Base-by-base conservation (phyloP, 1,284 basidiomycete species). In the Butyriboletus appendiculatus region DNA sequence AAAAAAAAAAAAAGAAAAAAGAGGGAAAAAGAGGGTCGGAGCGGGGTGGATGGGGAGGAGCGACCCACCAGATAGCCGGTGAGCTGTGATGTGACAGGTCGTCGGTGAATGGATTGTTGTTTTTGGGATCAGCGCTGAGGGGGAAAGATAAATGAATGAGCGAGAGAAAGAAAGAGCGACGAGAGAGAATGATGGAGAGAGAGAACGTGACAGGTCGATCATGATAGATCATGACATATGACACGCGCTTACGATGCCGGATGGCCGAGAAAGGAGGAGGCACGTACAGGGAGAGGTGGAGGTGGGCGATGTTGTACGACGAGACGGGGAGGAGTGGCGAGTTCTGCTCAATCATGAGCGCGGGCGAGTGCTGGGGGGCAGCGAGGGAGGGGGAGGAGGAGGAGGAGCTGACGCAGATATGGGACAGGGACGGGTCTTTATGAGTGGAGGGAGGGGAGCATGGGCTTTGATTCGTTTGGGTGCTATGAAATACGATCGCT, bases 261-360 rank as follows among this genome's bases (percentile, higher is more conserved):
- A 39, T 52, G 58, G 34, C 40, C 32, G 41, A 26, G 33, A 49
- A 34, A 49, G 47, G 44, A 38, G 34, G 45, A 26, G 51, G 46
- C 47, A 81, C 82, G 71, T 61, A 85, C 83, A 82, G 74, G 37
- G 79, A 74, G 68, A 78, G 81, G 55, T 85, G 81, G 55, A 84
- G 77, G 67, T 85, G 82, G 45, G 81, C 78, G 59, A 86, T 77
- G 80, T 81, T 81, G 73, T 83, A 85, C 55, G 75, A 73, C 67
- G 79, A 81, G 65, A 85, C 76, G 65, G 79, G 71, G 56, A 68
- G 59, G 58, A 61, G 59, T 30, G 65, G 56, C 44, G 67, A 56
- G 44, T 71, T 70, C 63, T 75, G 72, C 67, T 79, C 78, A 65
- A 78, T 75, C 72, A 79, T 79, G 66, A 54, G 62, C 55, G 54